Evolutionary conservation across 23 red algal species (phyloP), one percentile per base, ranked within the genome.

Genomic region (Agarophyton chilense): DNA sequence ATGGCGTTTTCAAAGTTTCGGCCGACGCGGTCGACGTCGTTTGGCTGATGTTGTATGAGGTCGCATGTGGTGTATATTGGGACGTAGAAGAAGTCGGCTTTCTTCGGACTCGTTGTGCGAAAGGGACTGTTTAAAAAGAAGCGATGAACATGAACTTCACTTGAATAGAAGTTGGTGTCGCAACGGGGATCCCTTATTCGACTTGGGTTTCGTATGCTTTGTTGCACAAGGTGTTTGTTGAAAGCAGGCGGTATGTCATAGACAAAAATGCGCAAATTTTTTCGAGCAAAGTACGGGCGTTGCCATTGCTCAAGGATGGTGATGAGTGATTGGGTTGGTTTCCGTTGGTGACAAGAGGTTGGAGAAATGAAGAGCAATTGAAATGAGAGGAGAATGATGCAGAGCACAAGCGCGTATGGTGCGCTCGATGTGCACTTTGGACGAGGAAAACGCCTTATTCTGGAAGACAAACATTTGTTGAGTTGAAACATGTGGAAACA

Each of bases 41-140:
- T 92, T 24, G 89, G 89, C 52, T 83, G 89, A 74, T 82, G 76
- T 14, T 72, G 70, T 33, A 89, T 81, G 47, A 95, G 55, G 14
- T 81, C 68, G 43, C 79, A 83, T 5, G 84, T 79, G 13, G 85
- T 87, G 78, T 84, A 88, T 8, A 84, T 65, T 16, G 84, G 93
- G 34, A 90, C 79, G 90, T 93, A 92, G 28, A 92, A 92, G 34
- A 92, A 83, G 65, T 92, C 32, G 1, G 90, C 79, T 46, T 78
- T 34, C 6, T 84, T 81, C 53, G 90, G 90, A 66, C 76, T 17
- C 16, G 10, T 33, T 22, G 90, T 93, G 58, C 79, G 90, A 18
- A 92, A 40, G 52, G 47, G 79, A 29, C 56, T 56, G 14, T 45
- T 31, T 24, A 86, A 64, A 47, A 86, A 47, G 33, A 63, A 86